A percentile compares a stretch with the other conserved stretches of the same genome.
These are phyloP conservation scores for Aspergillus cejpii DNA, from an alignment of 2,329 filamentous ascomycete species.

Conservation along the genomic window DNA sequence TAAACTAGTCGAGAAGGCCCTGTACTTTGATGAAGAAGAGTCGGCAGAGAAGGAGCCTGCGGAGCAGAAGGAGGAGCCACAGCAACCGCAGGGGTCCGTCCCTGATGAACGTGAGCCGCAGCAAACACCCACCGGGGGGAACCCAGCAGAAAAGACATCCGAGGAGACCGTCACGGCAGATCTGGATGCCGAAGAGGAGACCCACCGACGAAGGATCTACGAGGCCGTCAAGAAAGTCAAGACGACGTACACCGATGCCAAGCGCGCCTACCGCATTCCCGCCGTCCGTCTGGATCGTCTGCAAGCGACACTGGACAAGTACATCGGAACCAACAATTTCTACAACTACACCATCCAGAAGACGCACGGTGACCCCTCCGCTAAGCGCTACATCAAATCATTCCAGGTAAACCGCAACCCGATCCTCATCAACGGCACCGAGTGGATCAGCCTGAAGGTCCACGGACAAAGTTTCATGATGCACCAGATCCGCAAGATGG, in stretches of 20 bases:
- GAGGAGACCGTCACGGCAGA: conserved; percentile 1
- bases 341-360: conserved; percentile 98
- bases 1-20: conserved; percentile 36
- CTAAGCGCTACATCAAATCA: conserved; percentile 85
- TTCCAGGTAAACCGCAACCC: conserved; percentile 72
- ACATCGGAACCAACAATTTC: conserved; percentile 81
- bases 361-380: conserved; percentile 67
- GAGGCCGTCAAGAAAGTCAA: conserved; percentile 68
- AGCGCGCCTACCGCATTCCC: conserved; percentile 76
- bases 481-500: conserved; percentile 99
- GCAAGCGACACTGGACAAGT: conserved; percentile 66
- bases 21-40: conserved; percentile 35
- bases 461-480: conserved; percentile 99
- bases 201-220: conserved; percentile 48
- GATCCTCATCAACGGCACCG: conserved; percentile 79
- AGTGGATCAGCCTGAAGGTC: conserved; percentile 93
- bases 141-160: conserved; percentile 3
- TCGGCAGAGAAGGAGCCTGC: conserved; percentile 23
- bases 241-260: conserved; percentile 71
- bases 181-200: conserved; percentile 13
- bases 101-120: conserved; percentile 12
- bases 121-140: conserved; percentile 13
- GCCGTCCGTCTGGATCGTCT: conserved; percentile 64
- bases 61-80: conserved; percentile 13
- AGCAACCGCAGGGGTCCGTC: conserved; percentile 14